Base-by-base conservation (phyloP, 1,284 basidiomycete species). In the Ganoderma multipileum region DNA sequence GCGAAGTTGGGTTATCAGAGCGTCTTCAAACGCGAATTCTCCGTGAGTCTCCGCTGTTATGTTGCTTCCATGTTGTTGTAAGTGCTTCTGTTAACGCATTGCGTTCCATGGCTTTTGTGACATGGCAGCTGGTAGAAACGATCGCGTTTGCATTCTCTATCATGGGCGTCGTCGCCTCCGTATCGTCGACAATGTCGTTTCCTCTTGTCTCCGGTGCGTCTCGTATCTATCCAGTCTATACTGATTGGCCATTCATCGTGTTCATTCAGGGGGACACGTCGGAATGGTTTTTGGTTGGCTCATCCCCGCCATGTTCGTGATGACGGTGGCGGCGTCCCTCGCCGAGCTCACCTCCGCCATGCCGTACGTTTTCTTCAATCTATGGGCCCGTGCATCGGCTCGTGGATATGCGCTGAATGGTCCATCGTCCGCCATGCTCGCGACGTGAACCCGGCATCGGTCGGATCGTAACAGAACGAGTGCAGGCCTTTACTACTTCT, bases 221-320 rank as follows among this genome's bases (percentile, higher is more conserved):
- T 36, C 50, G 47, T 61, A n/a, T 57, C n/a, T 26, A 38, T 36
- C 36, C n/a, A 20, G 28, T 3, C 18, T 14, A 23, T 4, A 12
- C 39, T 30, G 7, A 30, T 26, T 12, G 16, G 44, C 5, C 39
- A 7, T 5, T 28, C 23, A 30, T 0, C 28, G 50, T 20, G 9
- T 26, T 16, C n/a, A 8, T 5, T 6, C 70, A 86, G 91, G 91
- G 65, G 91, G 91, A 6, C 91, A 93, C 77, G 88, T 91, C 33
- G 91, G 91, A 26, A 89, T 93, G 85, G 86, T 92, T 9, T 93
- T 90, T 81, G 92, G 92, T 28, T 94, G 91, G 92, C 79, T 92
- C 26, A 89, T 93, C 68, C 92, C 91, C 3, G 86, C 83, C 71
- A 81, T 91, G 63, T 92, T 93, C 71, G 91, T 94, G 47, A 82